Evolutionary conservation across 805 yeast species (phyloP).

Genomic region (Cephaloascus fragrans): DNA sequence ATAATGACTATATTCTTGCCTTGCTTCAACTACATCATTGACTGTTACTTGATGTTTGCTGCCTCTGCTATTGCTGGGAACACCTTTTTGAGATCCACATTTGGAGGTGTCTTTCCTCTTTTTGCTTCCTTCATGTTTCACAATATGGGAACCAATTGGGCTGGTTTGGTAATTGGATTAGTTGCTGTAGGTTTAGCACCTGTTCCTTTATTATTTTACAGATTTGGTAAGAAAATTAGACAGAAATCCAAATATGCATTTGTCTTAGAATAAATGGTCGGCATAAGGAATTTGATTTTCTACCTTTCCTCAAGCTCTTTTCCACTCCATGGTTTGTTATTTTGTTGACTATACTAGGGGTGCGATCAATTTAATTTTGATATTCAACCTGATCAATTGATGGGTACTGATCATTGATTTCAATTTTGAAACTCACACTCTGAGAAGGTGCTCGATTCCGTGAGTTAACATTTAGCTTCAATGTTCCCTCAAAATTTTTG

Average conservation of each 20-base stretch:
- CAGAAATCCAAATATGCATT: slow-evolving; percentile 37
- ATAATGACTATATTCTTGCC: slow-evolving; percentile 59
- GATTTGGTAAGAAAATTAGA: slow-evolving; percentile 49
- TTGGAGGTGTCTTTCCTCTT: slow-evolving; percentile 60
- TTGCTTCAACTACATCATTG: slow-evolving; percentile 63
- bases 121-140: slow-evolving; percentile 66
- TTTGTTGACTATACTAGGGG: no score
- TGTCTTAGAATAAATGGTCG: background rate
- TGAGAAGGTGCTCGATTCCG: no score
- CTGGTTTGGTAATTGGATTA: slow-evolving; percentile 61
- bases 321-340: no score
- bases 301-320: no score
- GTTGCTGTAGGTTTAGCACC: slow-evolving; percentile 49
- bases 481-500: no score
- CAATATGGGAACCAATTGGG: slow-evolving; percentile 68
- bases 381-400: no score
- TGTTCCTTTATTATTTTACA: slow-evolving; percentile 58
- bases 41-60: slow-evolving; percentile 58
- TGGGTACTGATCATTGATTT: no score
- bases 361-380: no score
- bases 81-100: slow-evolving; percentile 56
- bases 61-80: slow-evolving; percentile 76
- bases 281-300: no score
- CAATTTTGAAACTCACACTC: no score
- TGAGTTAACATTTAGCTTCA: no score